phyloP scores from a whole-genome alignment of 768 basidiomycete species.

The Clathrus columnatus region DNA sequence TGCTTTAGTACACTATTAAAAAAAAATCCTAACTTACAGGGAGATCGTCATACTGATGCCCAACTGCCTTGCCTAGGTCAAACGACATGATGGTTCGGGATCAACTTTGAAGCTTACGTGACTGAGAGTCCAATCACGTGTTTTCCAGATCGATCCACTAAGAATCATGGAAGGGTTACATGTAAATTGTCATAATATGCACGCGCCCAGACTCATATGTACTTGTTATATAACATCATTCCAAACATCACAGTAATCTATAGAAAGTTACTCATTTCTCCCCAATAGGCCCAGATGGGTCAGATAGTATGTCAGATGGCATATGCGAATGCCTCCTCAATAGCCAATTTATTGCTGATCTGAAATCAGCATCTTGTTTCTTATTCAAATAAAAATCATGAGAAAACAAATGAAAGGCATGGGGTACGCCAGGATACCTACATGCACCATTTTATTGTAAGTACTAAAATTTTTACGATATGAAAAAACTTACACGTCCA shows the following conservation, averaged over 20 bases:
- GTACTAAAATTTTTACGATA: not conserved
- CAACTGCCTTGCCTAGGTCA: conserved; percentile 62
- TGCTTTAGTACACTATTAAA: not conserved
- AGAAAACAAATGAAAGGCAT: conserved; percentile 14
- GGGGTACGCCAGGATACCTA: conserved; percentile 21
- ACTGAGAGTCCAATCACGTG: too few relatives aligned
- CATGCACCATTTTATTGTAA: not conserved
- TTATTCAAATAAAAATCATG: conserved; percentile 10
- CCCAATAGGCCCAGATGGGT: too few relatives aligned
- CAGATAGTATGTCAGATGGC: too few relatives aligned
- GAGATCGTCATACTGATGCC: conserved; percentile 40
- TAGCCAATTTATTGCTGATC: conserved; percentile 17
- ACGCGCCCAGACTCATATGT: too few relatives aligned
- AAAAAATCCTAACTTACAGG: conserved; percentile 34
- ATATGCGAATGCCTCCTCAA: too few relatives aligned
- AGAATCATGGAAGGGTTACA: not conserved
- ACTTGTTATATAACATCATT: too few relatives aligned
- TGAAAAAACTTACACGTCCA: not conserved
- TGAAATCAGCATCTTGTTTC: conserved; percentile 15
- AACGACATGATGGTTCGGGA: too few relatives aligned
- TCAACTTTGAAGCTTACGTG: too few relatives aligned
- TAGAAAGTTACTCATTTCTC: too few relatives aligned
- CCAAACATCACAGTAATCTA: too few relatives aligned
- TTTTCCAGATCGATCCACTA: too few relatives aligned
- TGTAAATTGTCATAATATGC: not conserved